A percentile compares a stretch with the other conserved stretches of the same genome.
These are phyloP conservation scores for Pleurotus tuoliensis DNA, from an alignment of 768 basidiomycete species.

Conservation along the genomic window DNA sequence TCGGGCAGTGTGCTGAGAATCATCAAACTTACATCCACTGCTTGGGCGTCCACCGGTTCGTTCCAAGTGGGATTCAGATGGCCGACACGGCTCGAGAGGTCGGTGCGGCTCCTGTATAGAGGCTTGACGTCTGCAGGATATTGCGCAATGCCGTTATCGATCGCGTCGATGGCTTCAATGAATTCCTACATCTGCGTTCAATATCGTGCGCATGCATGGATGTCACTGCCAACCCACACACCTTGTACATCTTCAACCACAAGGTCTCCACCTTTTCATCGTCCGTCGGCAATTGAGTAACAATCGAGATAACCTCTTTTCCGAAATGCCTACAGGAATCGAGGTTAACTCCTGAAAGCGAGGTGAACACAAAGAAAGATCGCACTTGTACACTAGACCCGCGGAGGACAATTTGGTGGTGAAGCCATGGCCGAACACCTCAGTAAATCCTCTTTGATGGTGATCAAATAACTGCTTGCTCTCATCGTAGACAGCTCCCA, in stretches of 20 bases:
- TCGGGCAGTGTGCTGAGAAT: neutral
- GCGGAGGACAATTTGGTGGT: constrained; percentile 89
- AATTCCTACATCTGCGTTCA: constrained; percentile 55
- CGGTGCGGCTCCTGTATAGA: constrained; percentile 74
- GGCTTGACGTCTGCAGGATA: constrained; percentile 65
- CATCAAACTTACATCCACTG: constrained; percentile 60
- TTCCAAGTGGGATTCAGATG: constrained; percentile 93
- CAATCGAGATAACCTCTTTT: constrained; percentile 72
- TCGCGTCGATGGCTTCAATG: constrained; percentile 90
- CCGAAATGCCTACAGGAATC: constrained; percentile 71
- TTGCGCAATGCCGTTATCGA: constrained; percentile 92
- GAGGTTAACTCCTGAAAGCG: too few species aligned
- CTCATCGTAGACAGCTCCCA: constrained; percentile 89
- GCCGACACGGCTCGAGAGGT: constrained; percentile 80
- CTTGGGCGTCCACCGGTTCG: constrained; percentile 58
- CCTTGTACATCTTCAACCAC: constrained; percentile 89
- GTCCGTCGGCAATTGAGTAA: constrained; percentile 42
- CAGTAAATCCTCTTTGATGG: constrained; percentile 90
- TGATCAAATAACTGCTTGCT: constrained; percentile 83
- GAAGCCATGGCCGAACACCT: constrained; percentile 87
- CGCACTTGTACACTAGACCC: constrained; percentile 93
- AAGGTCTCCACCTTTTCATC: constrained; percentile 68
- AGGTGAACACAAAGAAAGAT: constrained; percentile 1
- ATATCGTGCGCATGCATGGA: neutral
- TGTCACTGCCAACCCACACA: constrained; percentile 22